These are phyloP conservation scores for Cucumis cinereus DNA, from an alignment of 306 rosid species.

Conservation along the genomic window DNA sequence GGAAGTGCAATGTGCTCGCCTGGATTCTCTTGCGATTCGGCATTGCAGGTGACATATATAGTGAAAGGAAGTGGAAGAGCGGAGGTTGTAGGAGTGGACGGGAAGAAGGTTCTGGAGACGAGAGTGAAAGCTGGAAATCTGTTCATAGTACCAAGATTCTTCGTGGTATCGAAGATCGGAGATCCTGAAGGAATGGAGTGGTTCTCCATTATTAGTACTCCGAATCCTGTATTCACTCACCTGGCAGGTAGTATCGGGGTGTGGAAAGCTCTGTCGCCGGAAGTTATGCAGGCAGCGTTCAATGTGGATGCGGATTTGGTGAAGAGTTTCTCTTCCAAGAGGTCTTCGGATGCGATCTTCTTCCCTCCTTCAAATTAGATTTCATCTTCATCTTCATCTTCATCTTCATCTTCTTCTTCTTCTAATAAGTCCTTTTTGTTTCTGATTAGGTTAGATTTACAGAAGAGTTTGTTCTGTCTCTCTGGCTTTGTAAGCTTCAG, in stretches of 20 bases:
- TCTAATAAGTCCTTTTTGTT: too few species aligned
- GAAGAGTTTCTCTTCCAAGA: slow-evolving; percentile 61
- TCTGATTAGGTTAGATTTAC: not conserved
- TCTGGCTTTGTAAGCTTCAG: too few species aligned
- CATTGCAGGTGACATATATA: slow-evolving; percentile 67
- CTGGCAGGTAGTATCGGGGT: slow-evolving; percentile 23
- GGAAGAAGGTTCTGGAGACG: slow-evolving; percentile 55
- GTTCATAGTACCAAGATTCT: slow-evolving; percentile 77
- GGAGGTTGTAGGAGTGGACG: slow-evolving; percentile 71
- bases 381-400: not conserved
- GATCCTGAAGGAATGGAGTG: slow-evolving; percentile 75
- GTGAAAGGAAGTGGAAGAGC: slow-evolving; percentile 63
- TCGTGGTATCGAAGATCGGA: slow-evolving; percentile 86
- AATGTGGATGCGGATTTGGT: slow-evolving; percentile 47
- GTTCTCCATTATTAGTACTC: slow-evolving; percentile 82
- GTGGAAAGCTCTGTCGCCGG: slow-evolving; percentile 48
- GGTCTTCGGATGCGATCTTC: slow-evolving; percentile 62
- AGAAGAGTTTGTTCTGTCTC: too few species aligned
- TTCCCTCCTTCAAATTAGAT: slow-evolving; percentile 26
- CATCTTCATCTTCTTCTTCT: too few species aligned
- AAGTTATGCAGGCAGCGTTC: slow-evolving; percentile 43
- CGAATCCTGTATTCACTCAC: slow-evolving; percentile 29
- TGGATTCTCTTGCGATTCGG: slow-evolving; percentile 73
- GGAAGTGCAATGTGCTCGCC: slow-evolving; percentile 69
- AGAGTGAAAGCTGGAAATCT: slow-evolving; percentile 51